Conservation (phyloP, 305 asterid species). For the Vinca major region DNA sequence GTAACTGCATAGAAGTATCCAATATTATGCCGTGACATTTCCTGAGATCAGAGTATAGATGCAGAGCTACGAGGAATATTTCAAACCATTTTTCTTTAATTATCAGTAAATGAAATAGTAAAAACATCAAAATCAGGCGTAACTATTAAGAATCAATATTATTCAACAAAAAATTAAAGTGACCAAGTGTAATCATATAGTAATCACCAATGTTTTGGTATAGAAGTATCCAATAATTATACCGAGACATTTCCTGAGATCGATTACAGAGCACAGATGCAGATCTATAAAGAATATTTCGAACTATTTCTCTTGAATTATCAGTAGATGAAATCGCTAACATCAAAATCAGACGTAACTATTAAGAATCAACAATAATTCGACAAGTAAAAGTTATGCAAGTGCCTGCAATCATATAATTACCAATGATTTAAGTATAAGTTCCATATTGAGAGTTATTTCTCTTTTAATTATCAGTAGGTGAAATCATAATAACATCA, state of each 20-base stretch:
- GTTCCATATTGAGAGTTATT: not conserved
- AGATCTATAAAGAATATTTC: not conserved
- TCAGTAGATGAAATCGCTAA: not conserved
- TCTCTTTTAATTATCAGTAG: not conserved
- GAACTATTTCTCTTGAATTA: not conserved
- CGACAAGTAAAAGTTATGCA: too few relatives aligned
- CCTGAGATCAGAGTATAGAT: not conserved
- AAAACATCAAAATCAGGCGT: not conserved
- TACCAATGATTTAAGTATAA: not conserved
- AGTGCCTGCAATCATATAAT: too few relatives aligned
- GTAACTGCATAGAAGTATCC: constrained; percentile 52
- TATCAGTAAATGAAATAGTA: not conserved
- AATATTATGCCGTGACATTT: not conserved
- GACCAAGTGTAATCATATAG: too few relatives aligned
- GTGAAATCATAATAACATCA: not conserved
- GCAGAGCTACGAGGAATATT: not conserved
- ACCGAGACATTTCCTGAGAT: too few relatives aligned
- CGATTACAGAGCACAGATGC: not conserved
- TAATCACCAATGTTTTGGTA: not conserved
- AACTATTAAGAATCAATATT: not conserved
- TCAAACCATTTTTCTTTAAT: not conserved
- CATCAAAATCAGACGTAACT: not conserved
- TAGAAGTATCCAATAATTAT: not conserved
- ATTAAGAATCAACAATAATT: too few relatives aligned
- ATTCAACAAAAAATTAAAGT: too few relatives aligned